Percentiles rank a stretch among this genome's conserved stretches.
Conservation (phyloP, 306 rosid genomes). For the Fagus sylvatica region DNA sequence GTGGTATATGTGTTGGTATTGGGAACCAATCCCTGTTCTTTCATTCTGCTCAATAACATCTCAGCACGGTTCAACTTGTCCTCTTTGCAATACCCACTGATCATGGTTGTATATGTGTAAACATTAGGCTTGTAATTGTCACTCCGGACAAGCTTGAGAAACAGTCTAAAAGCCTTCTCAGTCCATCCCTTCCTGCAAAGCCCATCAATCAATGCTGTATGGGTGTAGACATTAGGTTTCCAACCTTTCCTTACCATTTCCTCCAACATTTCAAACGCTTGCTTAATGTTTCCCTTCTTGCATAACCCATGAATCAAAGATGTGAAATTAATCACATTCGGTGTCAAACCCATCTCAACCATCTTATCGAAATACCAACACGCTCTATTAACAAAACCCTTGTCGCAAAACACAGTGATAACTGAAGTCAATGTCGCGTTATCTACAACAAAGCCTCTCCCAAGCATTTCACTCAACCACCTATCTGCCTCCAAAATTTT, state of each 20-base stretch:
- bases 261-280: constrained; percentile 96
- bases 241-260: constrained; percentile 90
- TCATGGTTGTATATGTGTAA: constrained; percentile 86
- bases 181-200: constrained; percentile 98
- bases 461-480: constrained; percentile 71
- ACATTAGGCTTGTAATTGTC: constrained; percentile 77
- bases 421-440: constrained; percentile 64
- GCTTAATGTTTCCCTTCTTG: constrained; percentile 83
- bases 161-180: constrained; percentile 85
- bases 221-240: constrained; percentile 91
- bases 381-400: constrained; percentile 58
- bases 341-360: constrained; percentile 61
- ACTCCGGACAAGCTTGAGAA: constrained; percentile 91
- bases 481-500: constrained; percentile 68
- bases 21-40: constrained; percentile 77
- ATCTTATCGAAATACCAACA: constrained; percentile 64
- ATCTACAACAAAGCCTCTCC: constrained; percentile 64
- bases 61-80: constrained; percentile 76
- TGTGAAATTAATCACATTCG: constrained; percentile 76
- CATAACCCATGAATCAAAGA: constrained; percentile 81
- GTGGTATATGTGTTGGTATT: constrained; percentile 76
- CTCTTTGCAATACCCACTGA: constrained; percentile 75
- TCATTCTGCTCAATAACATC: constrained; percentile 81
- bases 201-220: constrained; percentile 71
- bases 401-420: constrained; percentile 50